Base-by-base conservation (phyloP, 1,284 basidiomycete genomes). In the Fomitopsis pinicola region DNA sequence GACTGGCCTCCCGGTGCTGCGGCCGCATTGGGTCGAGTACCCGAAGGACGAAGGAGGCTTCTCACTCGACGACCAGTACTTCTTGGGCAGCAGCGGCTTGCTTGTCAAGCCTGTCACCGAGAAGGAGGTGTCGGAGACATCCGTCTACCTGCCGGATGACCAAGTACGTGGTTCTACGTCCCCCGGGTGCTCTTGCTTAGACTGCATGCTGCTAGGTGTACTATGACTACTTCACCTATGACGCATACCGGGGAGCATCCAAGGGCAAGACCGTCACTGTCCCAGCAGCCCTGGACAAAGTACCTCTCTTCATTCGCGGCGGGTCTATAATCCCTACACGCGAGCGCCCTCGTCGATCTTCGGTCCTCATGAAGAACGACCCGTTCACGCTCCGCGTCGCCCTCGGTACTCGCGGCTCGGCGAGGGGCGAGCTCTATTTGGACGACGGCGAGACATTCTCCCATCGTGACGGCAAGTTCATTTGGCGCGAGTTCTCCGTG, bases 11-110 rank as follows among this genome's bases (percentile, higher is more conserved):
- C 94, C 95, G 2, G 84, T 97, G 58, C 75, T 95, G 64, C 82
- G 91, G 89, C 97, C 97, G 22, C 97, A 99, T 75, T 98, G 94
- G 71, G 85, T 97, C 58, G 82, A 91, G 71, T 96, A 97, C 87
- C 97, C 97, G 1, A 79, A 91, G 60, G 95, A 99, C 72, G 80
- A 86, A 62, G 78, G 77, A 56, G 97, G 96, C 5, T 97, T 95
- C 69, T 82, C 84, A 0, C 82, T 98, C 58, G 97, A 98, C 70
- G 94, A 98, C 71, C 97, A 99, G 73, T 99, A 90, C 79, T 98
- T 92, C 72, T 77, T 99, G 60, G 96, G 95, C 30, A 83, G 84
- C 33, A 91, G 92, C 9, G 96, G 96, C 19, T 75, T 99, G 55
- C 83, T 99, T 57, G 90, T 97, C 67, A 97, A 97, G 75, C 97